Conservation (phyloP, 1,284 basidiomycete species). For the Mycosarcoma mackinlayi region DNA sequence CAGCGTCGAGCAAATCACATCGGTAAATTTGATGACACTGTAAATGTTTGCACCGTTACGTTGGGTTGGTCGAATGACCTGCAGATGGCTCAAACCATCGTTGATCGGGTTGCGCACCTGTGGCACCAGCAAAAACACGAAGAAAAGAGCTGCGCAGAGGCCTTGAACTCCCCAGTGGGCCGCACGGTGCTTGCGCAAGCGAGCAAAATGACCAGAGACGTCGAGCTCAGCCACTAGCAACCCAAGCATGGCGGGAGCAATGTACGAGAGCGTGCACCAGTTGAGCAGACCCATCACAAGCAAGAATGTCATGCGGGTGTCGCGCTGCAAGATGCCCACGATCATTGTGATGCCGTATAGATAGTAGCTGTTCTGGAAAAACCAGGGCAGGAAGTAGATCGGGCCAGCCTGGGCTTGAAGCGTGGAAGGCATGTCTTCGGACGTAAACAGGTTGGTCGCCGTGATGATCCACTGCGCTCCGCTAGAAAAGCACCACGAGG, state of each 20-base stretch:
- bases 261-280: conserved; percentile 38
- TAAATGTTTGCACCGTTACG: conserved; percentile 35
- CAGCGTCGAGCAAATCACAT: conserved; percentile 30
- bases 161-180: conserved; percentile 20
- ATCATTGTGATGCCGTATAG: conserved; percentile 40
- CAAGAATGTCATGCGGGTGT: conserved; percentile 38
- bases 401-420: conserved; percentile 25
- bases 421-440: conserved; percentile 30
- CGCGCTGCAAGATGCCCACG: conserved; percentile 27
- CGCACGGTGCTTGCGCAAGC: conserved; percentile 11
- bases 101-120: conserved; percentile 32
- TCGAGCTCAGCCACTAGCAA: conserved; percentile 42
- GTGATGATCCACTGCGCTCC: conserved; percentile 42
- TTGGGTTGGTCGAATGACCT: conserved; percentile 30
- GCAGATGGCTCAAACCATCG: conserved; percentile 26
- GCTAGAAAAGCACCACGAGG: conserved; percentile 40
- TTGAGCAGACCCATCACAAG: conserved; percentile 26
- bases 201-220: conserved; percentile 29
- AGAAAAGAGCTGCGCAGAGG: conserved; percentile 17
- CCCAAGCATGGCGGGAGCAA: conserved; percentile 39
- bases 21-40: conserved; percentile 37
- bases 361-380: conserved; percentile 53
- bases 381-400: conserved; percentile 44
- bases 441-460: conserved; percentile 42
- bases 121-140: conserved; percentile 36